These are phyloP conservation scores for Leishmania martiniquensis DNA, from an alignment of 208 protist genomes.

Conservation along the genomic window DNA sequence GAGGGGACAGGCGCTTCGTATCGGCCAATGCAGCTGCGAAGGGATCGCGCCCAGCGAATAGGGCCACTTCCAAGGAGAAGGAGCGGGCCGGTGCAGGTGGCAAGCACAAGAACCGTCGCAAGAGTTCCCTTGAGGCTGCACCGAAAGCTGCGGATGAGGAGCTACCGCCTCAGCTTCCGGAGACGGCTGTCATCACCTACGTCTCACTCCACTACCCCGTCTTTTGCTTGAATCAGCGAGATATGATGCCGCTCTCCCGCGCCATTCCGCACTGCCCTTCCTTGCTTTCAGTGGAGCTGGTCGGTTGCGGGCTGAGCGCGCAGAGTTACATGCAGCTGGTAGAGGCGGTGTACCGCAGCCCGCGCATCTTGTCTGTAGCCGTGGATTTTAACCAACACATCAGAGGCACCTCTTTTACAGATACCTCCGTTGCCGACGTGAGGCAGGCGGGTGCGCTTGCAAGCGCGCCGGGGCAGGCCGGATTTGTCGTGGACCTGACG, in stretches of 20 bases:
- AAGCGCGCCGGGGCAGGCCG: conserved; percentile 6
- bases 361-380: conserved; percentile 51
- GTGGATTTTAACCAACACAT: conserved; percentile 82
- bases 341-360: conserved; percentile 84
- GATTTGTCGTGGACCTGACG: conserved; percentile 33
- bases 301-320: conserved; percentile 77
- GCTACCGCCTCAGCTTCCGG: not conserved
- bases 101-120: conserved; percentile 13
- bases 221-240: conserved; percentile 87
- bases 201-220: conserved; percentile 70
- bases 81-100: conserved; percentile 1
- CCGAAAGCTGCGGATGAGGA: not conserved
- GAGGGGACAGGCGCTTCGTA: not conserved
- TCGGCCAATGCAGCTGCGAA: not conserved
- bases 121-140: conserved; percentile 3
- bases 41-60: conserved; percentile 3
- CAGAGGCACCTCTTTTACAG: not conserved
- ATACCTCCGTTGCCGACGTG: not conserved
- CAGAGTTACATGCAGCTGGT: conserved; percentile 85
- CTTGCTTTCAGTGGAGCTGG: conserved; percentile 76
- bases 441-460: not conserved
- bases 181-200: conserved; percentile 46
- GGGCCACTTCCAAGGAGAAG: conserved; percentile 9
- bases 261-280: conserved; percentile 86
- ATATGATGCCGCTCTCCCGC: conserved; percentile 81